A percentile compares a stretch with the other conserved stretches of the same genome.
phyloP scores from a whole-genome alignment of 305 asterid genomes.

The Withania somnifera region DNA sequence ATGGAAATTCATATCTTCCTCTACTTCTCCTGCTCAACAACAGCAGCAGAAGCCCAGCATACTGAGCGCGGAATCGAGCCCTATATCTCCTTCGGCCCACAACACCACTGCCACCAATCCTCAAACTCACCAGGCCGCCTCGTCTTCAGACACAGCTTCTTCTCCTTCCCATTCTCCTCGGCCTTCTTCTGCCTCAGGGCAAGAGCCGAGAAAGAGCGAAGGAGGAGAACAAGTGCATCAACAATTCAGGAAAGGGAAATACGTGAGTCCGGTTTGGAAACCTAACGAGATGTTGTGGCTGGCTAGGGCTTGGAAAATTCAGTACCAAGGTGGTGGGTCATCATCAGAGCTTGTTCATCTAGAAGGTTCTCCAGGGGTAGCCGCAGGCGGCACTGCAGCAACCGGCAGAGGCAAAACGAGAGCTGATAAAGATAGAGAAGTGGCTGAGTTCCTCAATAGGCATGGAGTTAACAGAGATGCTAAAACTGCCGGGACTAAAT shows the following conservation, averaged over 20 bases:
- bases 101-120: not conserved
- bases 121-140: conserved; percentile 18
- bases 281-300: conserved; percentile 43
- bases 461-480: conserved; percentile 37
- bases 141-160: conserved; percentile 24
- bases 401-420: conserved; percentile 26
- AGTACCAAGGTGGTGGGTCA: conserved; percentile 20
- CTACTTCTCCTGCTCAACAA: conserved; percentile 9
- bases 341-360: conserved; percentile 4
- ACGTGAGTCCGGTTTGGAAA: conserved; percentile 47
- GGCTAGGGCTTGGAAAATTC: conserved; percentile 40
- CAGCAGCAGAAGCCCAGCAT: conserved; percentile 6
- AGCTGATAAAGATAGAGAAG: conserved; percentile 39
- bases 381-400: not conserved
- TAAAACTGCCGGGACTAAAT: conserved; percentile 40
- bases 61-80: conserved; percentile 16
- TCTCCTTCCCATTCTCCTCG: conserved; percentile 31
- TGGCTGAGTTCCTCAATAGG: conserved; percentile 29
- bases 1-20: conserved; percentile 28
- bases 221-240: conserved; percentile 17
- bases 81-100: conserved; percentile 16
- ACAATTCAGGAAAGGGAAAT: conserved; percentile 32
- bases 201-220: conserved; percentile 13
- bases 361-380: not conserved
- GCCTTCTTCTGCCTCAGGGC: conserved; percentile 23